A percentile compares a stretch with the other conserved stretches of the same genome.
phyloP scores from a whole-genome alignment of 108 stramenopile species.

The Conticribra guillardii region DNA sequence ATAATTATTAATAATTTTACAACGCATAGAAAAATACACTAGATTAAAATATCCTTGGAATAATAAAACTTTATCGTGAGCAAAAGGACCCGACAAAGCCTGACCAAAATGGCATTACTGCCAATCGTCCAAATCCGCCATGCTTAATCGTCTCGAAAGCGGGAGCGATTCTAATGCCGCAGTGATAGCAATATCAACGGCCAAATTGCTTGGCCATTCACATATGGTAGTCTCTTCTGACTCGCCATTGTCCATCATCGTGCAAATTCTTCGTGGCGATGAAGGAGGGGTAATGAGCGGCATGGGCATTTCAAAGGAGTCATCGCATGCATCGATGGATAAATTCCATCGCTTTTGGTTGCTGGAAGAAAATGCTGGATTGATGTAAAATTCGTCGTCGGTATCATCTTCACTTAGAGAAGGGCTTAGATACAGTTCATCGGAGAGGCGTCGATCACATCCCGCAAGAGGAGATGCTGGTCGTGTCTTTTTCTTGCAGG shows the following conservation, averaged over 20 bases:
- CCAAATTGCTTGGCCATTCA: conserved; percentile 78
- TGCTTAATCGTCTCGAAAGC: neutral
- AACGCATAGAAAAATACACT: too few species aligned
- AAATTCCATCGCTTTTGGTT: conserved; percentile 10
- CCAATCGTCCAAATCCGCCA: neutral
- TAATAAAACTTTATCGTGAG: neutral
- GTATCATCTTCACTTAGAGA: neutral
- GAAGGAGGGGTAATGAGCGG: conserved; percentile 41
- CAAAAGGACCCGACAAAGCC: neutral
- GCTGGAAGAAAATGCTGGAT: neutral
- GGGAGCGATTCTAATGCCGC: conserved; percentile 30
- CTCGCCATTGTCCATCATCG: conserved; percentile 13
- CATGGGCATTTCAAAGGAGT: neutral
- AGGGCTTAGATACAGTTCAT: conserved; percentile 13
- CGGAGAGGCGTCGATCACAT: conserved; percentile 8
- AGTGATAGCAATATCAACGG: conserved; percentile 73
- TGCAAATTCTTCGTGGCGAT: conserved; percentile 26
- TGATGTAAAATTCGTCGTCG: neutral
- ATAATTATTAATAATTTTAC: too few species aligned
- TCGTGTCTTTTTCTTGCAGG: conserved; percentile 4
- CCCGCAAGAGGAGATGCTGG: conserved; percentile 20
- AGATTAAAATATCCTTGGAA: too few species aligned
- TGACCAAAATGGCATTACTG: neutral
- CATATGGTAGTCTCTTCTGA: conserved; percentile 39
- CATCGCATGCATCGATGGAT: conserved; percentile 25